A percentile compares a stretch with the other conserved stretches of the same genome.
Conservation (phyloP, 2,329 filamentous ascomycete species). For the Fusarium redolens region DNA sequence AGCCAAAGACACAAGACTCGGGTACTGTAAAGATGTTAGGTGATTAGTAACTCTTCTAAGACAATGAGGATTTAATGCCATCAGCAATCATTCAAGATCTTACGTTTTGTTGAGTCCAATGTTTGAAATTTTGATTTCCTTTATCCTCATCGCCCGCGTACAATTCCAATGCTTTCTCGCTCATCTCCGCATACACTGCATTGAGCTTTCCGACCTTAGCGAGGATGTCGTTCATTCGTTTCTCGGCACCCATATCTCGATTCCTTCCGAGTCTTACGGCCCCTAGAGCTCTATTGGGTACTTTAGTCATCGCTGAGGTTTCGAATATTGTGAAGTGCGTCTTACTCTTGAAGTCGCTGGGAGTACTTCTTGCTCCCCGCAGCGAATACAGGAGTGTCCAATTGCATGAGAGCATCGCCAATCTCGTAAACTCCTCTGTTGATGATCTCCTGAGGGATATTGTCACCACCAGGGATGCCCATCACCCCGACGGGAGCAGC, state of each 20-base stretch:
- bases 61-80: no score
- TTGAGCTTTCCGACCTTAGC: not conserved
- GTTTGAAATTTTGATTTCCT: not conserved
- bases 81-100: not conserved
- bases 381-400: rapidly evolving
- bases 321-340: rapidly evolving
- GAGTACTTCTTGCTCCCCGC: rapidly evolving
- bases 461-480: not conserved
- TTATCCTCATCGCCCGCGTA: not conserved
- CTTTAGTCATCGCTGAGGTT: not conserved
- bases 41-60: no score
- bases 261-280: rapidly evolving
- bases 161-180: rapidly evolving
- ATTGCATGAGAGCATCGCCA: not conserved
- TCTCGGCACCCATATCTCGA: not conserved
- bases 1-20: rapidly evolving
- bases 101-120: not conserved
- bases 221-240: rapidly evolving
- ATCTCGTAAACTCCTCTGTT: not conserved
- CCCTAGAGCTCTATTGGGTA: not conserved
- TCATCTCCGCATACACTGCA: rapidly evolving
- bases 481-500: not conserved
- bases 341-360: not conserved
- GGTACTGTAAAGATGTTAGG: not conserved
- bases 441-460: not conserved